Base-by-base conservation (phyloP, 352 stramenopile genomes). In the Pythium grandisporangium region DNA sequence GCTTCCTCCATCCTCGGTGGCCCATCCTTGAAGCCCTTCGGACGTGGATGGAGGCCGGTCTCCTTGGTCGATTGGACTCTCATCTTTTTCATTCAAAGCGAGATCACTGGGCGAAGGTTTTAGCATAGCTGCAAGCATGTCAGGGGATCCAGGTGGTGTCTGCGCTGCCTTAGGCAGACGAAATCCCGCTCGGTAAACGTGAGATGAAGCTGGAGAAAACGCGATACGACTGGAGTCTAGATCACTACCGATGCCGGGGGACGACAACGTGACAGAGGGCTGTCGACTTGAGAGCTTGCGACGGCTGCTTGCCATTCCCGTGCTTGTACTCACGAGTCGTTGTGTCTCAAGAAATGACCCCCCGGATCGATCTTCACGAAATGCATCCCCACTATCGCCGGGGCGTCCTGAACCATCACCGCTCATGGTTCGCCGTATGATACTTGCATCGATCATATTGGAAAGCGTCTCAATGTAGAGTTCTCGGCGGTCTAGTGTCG, bases 381-480 rank as follows among this genome's bases (percentile, higher is more conserved):
- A 29, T 20, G 13, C n/a, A 38, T 20, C 33, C 7, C n/a, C n/a
- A n/a, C 12, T 21, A n/a, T 30, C 40, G 33, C 16, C 19, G 19
- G 45, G 55, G 7, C 59, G 45, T 21, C 35, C 8, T 45, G 25
- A 25, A 5, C 30, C 39, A 0, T 33, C 39, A 6, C 51, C 56
- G 4, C 59, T 35, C 25, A 87, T 40, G 0, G 79, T 93, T 10
- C 79, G 61, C 8, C 79, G 73, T 56, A 80, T 81, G 46, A 92
- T 68, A 29, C 70, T 87, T 12, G 73, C 79, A 17, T 50, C 49
- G 40, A 88, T 55, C 62, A 92, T 85, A 50, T 90, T 90, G 21
- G 66, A 63, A 12, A 92, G 51, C 24, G 79, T 90, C 24, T 87
- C 67, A 3, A 92, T 77, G 44, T 83, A 92, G 0, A 92, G 56